Conservation (phyloP, 495 filamentous ascomycete genomes). For the Xylaria flabelliformis region DNA sequence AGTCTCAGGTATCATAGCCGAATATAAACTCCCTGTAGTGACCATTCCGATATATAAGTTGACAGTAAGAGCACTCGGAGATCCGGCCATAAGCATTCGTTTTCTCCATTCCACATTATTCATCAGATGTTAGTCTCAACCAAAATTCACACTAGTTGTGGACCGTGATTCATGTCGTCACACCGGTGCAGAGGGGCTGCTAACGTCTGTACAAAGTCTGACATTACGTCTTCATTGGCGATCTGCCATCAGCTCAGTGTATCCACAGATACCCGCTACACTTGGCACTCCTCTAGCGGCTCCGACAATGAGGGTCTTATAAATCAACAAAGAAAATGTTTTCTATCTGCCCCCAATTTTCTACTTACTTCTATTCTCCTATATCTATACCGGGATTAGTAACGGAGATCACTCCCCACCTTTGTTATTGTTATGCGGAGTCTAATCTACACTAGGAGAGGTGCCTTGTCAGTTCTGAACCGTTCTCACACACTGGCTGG, state of each 20-base stretch:
- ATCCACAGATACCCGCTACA: background rate
- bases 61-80: background rate
- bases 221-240: background rate
- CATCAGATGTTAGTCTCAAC: background rate
- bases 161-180: constrained; percentile 22
- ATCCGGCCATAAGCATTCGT: background rate
- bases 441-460: background rate
- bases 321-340: constrained; percentile 12
- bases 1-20: background rate
- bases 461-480: background rate
- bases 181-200: background rate
- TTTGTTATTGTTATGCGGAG: background rate
- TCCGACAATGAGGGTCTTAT: background rate
- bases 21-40: background rate
- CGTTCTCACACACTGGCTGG: background rate
- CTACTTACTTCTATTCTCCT: background rate
- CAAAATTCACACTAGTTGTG: constrained; percentile 1
- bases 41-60: background rate
- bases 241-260: background rate
- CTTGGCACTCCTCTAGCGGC: background rate
- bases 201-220: background rate
- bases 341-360: background rate
- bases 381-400: background rate
- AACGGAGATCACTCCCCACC: background rate
- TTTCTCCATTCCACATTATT: constrained; percentile 19